These are phyloP conservation scores for Mycena kentingensis DNA, from an alignment of 768 basidiomycete genomes.

Conservation along the genomic window DNA sequence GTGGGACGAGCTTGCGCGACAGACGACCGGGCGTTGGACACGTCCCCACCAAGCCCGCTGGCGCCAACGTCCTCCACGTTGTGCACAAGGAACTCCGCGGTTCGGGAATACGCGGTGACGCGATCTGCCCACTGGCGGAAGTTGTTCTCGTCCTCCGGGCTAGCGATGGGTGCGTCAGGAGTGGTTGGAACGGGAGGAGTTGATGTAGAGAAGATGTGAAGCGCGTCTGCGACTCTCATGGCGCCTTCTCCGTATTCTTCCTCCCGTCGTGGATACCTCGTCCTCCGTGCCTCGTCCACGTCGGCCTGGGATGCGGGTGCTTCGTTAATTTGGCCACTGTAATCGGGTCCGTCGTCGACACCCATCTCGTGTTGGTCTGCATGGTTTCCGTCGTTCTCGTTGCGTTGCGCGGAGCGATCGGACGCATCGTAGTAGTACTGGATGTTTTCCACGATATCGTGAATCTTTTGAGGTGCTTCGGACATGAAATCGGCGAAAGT, in stretches of 20 bases:
- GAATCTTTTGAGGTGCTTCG: background rate
- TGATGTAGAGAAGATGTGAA: no score
- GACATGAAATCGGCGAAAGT: constrained; percentile 24
- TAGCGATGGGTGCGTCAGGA: background rate
- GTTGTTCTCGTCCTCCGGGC: background rate
- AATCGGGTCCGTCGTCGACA: background rate
- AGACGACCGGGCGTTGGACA: no score
- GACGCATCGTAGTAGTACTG: constrained; percentile 38
- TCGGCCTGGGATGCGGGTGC: background rate
- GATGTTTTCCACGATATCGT: constrained; percentile 27
- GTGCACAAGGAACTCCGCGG: background rate
- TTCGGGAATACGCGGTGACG: background rate
- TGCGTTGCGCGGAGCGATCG: constrained; percentile 8
- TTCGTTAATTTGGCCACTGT: background rate
- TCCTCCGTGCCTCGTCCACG: background rate
- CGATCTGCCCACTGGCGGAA: background rate
- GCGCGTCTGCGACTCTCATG: background rate
- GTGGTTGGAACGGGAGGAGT: no score
- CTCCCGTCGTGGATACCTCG: background rate
- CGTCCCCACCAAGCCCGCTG: no score
- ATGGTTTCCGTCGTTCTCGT: background rate
- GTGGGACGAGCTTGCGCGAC: background rate
- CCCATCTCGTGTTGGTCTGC: background rate
- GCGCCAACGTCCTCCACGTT: background rate
- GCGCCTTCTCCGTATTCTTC: background rate